phyloP scores from a whole-genome alignment of 768 basidiomycete species.

The Pisolithus marmoratus region DNA sequence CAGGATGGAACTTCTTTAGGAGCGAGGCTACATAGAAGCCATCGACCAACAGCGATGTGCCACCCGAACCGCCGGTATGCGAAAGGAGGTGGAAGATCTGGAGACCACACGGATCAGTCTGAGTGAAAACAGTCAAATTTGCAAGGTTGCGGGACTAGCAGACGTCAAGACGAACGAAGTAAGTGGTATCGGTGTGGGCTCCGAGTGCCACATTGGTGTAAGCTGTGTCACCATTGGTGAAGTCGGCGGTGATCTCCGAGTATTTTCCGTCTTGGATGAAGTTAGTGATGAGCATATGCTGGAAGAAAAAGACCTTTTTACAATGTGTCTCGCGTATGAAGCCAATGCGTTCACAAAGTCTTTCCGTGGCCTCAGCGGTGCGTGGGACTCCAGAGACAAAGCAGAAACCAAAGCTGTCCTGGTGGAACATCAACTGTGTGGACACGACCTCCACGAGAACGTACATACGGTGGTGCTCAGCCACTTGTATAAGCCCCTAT shows the following conservation, averaged over 20 bases:
- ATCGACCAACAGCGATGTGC: conserved; percentile 88
- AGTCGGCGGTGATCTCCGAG: conserved; percentile 94
- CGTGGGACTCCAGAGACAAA: conserved; percentile 77
- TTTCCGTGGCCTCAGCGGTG: conserved; percentile 81
- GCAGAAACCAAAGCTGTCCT: conserved; percentile 88
- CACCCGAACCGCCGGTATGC: conserved; percentile 75
- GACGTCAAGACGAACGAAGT: conserved; percentile 28
- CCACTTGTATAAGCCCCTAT: conserved; percentile 74
- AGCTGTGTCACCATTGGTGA: conserved; percentile 88
- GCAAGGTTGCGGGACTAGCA: background rate
- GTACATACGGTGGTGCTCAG: conserved; percentile 70
- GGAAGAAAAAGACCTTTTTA: conserved; percentile 12
- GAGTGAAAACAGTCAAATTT: conserved; percentile 9
- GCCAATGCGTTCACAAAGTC: conserved; percentile 66
- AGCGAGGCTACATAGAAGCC: conserved; percentile 89
- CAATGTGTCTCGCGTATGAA: conserved; percentile 88
- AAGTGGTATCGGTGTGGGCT: conserved; percentile 78
- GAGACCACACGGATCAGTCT: conserved; percentile 94
- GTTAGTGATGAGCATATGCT: conserved; percentile 31
- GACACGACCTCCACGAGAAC: conserved; percentile 21
- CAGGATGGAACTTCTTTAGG: conserved; percentile 66
- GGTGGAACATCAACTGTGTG: conserved; percentile 2
- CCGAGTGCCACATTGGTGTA: conserved; percentile 86
- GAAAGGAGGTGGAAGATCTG: conserved; percentile 94
- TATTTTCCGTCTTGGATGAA: conserved; percentile 76